A percentile compares a stretch with the other conserved stretches of the same genome.
phyloP scores from a whole-genome alignment of 2,329 filamentous ascomycete genomes.

The Blastomyces emzantsi region DNA sequence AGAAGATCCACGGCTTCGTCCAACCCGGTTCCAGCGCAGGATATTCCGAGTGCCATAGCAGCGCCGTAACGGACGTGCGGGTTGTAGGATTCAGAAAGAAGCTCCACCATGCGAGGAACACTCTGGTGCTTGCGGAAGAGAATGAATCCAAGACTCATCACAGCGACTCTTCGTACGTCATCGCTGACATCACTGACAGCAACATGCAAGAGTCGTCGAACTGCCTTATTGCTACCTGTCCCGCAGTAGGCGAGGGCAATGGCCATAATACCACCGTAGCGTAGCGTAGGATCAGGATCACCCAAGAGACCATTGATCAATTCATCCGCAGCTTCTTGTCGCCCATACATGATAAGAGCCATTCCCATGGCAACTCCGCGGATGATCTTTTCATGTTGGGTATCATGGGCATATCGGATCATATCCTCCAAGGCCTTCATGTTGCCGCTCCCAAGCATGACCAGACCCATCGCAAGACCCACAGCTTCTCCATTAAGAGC shows the following conservation, averaged over 20 bases:
- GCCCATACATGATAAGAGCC: conserved; percentile 96
- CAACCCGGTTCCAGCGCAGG: conserved; percentile 89
- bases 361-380: conserved; percentile 92
- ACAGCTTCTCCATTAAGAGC: conserved; percentile 96
- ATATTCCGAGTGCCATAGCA: conserved; percentile 96
- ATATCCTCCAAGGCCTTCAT: conserved; percentile 88
- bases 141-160: conserved; percentile 97
- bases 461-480: conserved; percentile 88
- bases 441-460: conserved; percentile 98
- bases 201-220: conserved; percentile 87
- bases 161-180: conserved; percentile 88
- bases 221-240: conserved; percentile 96
- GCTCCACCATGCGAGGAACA: conserved; percentile 96
- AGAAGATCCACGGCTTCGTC: conserved; percentile 94
- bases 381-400: conserved; percentile 97
- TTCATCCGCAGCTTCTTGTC: conserved; percentile 89
- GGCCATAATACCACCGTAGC: conserved; percentile 98
- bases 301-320: conserved; percentile 88
- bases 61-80: conserved; percentile 96
- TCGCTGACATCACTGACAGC: conserved; percentile 98
- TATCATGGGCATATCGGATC: conserved; percentile 96
- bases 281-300: conserved; percentile 84
- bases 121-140: conserved; percentile 96
- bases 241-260: conserved; percentile 95
- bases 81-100: conserved; percentile 97